A percentile compares a stretch with the other conserved stretches of the same genome.
phyloP scores from a whole-genome alignment of 371 early-diverging fungal species.

The Fennellomyces sp. region DNA sequence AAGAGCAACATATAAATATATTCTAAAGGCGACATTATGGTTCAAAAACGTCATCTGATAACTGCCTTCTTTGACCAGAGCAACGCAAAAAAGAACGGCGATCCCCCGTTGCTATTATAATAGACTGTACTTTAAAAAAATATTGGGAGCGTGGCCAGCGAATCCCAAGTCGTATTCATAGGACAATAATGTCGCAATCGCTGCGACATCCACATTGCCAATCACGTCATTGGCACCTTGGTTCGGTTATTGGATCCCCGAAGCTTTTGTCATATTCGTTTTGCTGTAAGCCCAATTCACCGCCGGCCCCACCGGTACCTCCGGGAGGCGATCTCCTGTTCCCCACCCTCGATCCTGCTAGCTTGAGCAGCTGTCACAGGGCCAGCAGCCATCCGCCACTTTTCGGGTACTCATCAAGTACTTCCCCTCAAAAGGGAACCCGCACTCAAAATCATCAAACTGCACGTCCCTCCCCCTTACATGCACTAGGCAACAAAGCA shows the following conservation, averaged over 20 bases:
- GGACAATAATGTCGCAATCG: slow-evolving; percentile 18
- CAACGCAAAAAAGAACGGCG: not conserved
- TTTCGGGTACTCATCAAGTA: no score
- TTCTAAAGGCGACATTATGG: not conserved
- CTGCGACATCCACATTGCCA: slow-evolving; percentile 17
- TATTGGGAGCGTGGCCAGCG: not conserved
- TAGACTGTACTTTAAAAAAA: not conserved
- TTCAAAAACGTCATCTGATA: slow-evolving; percentile 7
- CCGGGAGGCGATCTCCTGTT: no score
- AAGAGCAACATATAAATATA: slow-evolving; percentile 4
- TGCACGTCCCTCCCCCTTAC: no score
- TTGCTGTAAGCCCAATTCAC: no score
- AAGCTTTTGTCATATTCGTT: no score
- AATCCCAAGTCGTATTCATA: slow-evolving; percentile 3
- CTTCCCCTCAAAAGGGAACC: no score
- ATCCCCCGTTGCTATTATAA: not conserved
- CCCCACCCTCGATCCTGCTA: no score
- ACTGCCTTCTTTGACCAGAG: slow-evolving; percentile 4
- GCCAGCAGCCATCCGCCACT: no score
- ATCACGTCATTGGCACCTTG: slow-evolving; percentile 18
- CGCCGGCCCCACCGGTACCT: no score
- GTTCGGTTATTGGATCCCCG: slow-evolving; percentile 3
- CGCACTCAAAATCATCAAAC: no score
- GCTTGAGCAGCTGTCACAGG: no score
- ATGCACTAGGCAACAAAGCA: no score